Conservation (phyloP, 1,284 basidiomycete genomes). For the Fomitopsis pinicola region DNA sequence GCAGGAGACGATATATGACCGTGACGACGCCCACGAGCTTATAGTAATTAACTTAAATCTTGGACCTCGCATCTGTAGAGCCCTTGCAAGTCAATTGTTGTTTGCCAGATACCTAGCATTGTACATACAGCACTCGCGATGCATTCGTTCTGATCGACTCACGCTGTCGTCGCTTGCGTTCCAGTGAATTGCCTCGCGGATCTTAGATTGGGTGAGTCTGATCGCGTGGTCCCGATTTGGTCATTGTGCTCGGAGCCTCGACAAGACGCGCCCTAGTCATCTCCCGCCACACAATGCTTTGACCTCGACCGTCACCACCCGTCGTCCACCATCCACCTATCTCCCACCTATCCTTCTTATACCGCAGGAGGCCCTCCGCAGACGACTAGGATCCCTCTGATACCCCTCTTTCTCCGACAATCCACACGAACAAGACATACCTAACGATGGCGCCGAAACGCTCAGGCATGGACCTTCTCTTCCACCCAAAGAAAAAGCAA, state of each 20-base stretch:
- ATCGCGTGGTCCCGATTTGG: not conserved
- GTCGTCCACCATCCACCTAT: not conserved
- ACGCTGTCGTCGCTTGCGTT: not conserved
- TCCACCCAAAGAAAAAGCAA: constrained; percentile 21
- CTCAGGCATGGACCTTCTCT: constrained; percentile 12
- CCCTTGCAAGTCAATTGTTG: constrained; percentile 5
- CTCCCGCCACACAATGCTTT: constrained; percentile 5
- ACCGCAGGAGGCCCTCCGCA: not conserved
- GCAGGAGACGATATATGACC: not conserved
- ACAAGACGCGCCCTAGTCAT: constrained; percentile 1
- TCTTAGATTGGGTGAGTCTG: not conserved
- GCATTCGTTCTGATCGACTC: not conserved
- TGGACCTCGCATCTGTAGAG: constrained; percentile 22
- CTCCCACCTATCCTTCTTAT: not conserved
- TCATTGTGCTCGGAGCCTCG: not conserved
- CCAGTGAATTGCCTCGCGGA: not conserved
- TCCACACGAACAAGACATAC: not conserved
- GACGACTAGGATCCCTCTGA: not conserved
- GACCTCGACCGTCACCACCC: constrained; percentile 6
- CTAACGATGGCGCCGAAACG: constrained; percentile 18
- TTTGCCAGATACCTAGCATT: constrained; percentile 1
- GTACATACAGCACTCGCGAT: not conserved
- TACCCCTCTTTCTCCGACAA: not conserved
- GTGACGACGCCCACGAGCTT: constrained; percentile 1
- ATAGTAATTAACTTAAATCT: constrained; percentile 9